Base-by-base conservation (phyloP, 2,329 filamentous ascomycete genomes). In the Aphanoascus verrucosus region DNA sequence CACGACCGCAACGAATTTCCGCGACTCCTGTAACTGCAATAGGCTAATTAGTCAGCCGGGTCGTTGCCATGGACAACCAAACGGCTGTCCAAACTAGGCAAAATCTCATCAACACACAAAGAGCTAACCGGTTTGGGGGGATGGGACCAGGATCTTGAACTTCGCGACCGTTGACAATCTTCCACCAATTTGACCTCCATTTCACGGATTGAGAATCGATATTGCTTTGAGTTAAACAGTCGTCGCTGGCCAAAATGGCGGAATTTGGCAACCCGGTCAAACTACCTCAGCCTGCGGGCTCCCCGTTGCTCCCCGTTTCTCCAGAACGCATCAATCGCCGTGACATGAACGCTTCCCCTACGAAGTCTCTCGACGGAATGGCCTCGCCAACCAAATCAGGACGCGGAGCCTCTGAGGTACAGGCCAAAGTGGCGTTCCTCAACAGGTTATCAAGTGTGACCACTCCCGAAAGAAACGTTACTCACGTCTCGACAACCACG, bases 261-360 rank as follows among this genome's bases (percentile, higher is more conserved):
- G 31, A 46, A 46, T 32, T 42, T 31, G 20, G 3, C 14, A 48
- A 37, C 42, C 51, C 51, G 5, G 38, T 63, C 58, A 61, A 56
- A 56, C 47, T 58, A 15, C 46, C 60, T 15, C 55, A 57, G 20
- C 56, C 58, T 5, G 63, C 67, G 37, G 61, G 68, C 53, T 65
- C 63, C 14, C 64, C 67, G 37, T 66, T 76, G 35, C 66, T 70
- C 53, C 72, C 72, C 50, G 57, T 74, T 4, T 74, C 74, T n/a
- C 71, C 72, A 20, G 71, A 75, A 57, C 72, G 73, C 43, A 71
- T 74, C 57, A 76, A 76, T 59, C 71, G 75, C 63, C 71, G 74
- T 63, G 65, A 61, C 40, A 61, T 71, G 42, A 66, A 31, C 42
- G 63, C 61, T 15, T 74, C 72, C 1, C 71, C 72, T 7, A 69